These are phyloP conservation scores for Phytophthora citricola DNA, from an alignment of 352 stramenopile species.

Conservation along the genomic window DNA sequence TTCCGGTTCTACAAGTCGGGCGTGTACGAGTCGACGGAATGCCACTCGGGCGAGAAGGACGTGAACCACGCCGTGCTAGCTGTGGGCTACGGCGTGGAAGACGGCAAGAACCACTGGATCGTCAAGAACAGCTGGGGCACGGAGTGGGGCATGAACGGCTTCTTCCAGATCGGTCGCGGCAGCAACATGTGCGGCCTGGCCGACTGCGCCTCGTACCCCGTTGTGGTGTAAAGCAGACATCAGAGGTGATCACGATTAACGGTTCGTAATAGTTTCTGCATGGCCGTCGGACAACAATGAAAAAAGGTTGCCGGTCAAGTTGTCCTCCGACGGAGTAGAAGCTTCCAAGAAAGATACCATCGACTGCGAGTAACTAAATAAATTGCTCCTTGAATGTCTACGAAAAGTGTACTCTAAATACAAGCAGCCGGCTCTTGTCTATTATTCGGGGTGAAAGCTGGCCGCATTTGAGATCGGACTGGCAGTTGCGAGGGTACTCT, in stretches of 20 bases:
- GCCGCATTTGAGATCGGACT: slow-evolving; percentile 56
- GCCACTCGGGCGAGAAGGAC: slow-evolving; percentile 79
- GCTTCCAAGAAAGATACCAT: too few relatives aligned
- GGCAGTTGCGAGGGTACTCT: slow-evolving; percentile 65
- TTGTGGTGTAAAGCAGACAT: slow-evolving; percentile 48
- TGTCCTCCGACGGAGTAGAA: too few relatives aligned
- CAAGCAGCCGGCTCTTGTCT: too few relatives aligned
- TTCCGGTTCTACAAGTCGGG: slow-evolving; percentile 92
- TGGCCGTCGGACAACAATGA: background rate
- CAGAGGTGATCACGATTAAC: background rate
- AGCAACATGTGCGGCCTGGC: slow-evolving; percentile 91
- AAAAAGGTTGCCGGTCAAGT: too few relatives aligned
- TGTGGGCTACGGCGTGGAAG: slow-evolving; percentile 96
- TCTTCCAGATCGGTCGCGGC: slow-evolving; percentile 95
- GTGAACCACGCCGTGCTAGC: slow-evolving; percentile 95
- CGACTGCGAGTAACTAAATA: too few relatives aligned
- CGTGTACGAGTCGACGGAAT: slow-evolving; percentile 89
- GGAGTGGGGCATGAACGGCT: slow-evolving; percentile 95
- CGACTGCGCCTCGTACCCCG: slow-evolving; percentile 87
- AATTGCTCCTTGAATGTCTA: too few relatives aligned
- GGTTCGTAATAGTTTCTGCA: slow-evolving; percentile 9
- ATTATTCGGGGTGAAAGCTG: slow-evolving; percentile 23
- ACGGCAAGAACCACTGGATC: slow-evolving; percentile 94
- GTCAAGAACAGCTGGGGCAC: slow-evolving; percentile 98
- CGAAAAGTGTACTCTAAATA: too few relatives aligned